Percentiles rank a stretch among this genome's conserved stretches.
phyloP scores from a whole-genome alignment of 164 flowering plant species.

The Dillenia suffruticosa region DNA sequence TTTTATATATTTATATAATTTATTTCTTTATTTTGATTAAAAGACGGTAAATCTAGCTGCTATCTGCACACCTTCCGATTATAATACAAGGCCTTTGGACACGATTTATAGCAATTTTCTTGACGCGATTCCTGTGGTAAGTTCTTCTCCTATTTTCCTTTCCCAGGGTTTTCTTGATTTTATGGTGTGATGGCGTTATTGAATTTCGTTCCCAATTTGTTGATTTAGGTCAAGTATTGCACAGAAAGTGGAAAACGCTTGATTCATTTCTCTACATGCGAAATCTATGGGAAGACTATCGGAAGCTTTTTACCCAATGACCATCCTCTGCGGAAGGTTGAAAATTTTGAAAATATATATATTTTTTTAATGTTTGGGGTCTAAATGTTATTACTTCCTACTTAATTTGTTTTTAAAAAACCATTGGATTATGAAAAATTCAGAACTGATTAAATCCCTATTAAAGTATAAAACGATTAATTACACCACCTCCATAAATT shows the following conservation, averaged over 20 bases:
- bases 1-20: not conserved
- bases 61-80: slow-evolving; percentile 41
- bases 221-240: slow-evolving; percentile 4
- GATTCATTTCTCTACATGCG: slow-evolving; percentile 8
- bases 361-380: too few relatives aligned
- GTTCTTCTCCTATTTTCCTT: not conserved
- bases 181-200: too few relatives aligned
- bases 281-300: slow-evolving; percentile 6
- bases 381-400: too few relatives aligned
- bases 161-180: too few relatives aligned
- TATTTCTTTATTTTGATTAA: not conserved
- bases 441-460: too few relatives aligned
- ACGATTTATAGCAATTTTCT: slow-evolving; percentile 45
- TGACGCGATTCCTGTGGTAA: slow-evolving; percentile 24
- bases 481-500: too few relatives aligned
- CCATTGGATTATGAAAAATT: too few relatives aligned
- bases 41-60: slow-evolving; percentile 44
- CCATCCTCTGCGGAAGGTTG: not conserved
- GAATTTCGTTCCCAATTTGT: too few relatives aligned
- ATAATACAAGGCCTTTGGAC: slow-evolving; percentile 38
- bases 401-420: too few relatives aligned
- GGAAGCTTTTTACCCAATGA: slow-evolving; percentile 5
- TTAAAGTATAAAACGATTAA: too few relatives aligned
- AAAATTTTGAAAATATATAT: too few relatives aligned
- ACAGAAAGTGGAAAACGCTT: slow-evolving; percentile 2